Conservation (phyloP, 257 asterid species). For the Fraxinus pennsylvanica region DNA sequence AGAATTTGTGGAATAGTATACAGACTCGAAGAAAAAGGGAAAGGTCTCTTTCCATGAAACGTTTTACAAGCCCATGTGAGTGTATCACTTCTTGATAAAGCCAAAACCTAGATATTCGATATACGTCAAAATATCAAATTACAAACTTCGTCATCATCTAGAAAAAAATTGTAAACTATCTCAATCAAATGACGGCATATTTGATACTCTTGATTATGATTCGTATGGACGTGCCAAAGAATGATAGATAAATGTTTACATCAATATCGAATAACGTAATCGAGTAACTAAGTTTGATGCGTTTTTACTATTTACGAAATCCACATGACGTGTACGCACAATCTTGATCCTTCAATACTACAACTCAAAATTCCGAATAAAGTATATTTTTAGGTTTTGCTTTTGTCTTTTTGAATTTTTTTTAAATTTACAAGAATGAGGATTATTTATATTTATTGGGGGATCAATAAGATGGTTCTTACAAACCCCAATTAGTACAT, state of each 20-base stretch:
- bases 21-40: not conserved
- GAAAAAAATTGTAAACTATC: not conserved
- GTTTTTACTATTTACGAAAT: not conserved
- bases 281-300: no score
- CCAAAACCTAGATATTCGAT: not conserved
- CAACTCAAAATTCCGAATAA: not conserved
- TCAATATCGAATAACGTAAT: not conserved
- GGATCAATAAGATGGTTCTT: not conserved
- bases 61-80: slow-evolving; percentile 5
- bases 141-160: not conserved
- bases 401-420: not conserved
- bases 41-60: not conserved
- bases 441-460: not conserved
- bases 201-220: not conserved
- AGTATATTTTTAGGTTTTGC: not conserved
- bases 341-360: not conserved
- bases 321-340: not conserved
- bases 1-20: not conserved
- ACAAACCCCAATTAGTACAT: not conserved
- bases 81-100: not conserved
- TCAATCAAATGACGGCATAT: not conserved
- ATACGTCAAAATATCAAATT: not conserved
- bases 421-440: not conserved
- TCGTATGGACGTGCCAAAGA: not conserved
- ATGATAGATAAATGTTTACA: not conserved